phyloP scores from a whole-genome alignment of 768 basidiomycete genomes.

The Clitopilus passeckerianus region DNA sequence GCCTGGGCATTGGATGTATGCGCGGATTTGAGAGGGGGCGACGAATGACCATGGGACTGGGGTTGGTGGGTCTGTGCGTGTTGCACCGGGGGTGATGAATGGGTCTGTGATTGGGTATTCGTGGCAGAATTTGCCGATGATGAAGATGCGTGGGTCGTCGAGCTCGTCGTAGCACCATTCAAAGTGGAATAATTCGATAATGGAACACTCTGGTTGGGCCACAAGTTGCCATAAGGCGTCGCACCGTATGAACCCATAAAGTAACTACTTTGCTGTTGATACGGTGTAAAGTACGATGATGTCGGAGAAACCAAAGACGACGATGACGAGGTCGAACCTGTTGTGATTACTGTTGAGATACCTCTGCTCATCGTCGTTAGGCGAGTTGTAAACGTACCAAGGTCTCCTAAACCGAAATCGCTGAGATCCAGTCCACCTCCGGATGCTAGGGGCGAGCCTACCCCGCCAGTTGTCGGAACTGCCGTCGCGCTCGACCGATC shows the following conservation, averaged over 20 bases:
- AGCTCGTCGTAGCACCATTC: slow-evolving; percentile 64
- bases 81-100: slow-evolving; percentile 12
- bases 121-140: slow-evolving; percentile 12
- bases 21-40: slow-evolving; percentile 3
- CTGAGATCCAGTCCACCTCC: slow-evolving; percentile 29
- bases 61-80: slow-evolving; percentile 19
- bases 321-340: slow-evolving; percentile 27
- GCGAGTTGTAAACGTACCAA: background rate
- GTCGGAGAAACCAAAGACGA: slow-evolving; percentile 32
- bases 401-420: slow-evolving; percentile 27
- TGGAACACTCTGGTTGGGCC: slow-evolving; percentile 47
- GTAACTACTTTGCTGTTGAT: slow-evolving; percentile 35
- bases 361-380: background rate
- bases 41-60: slow-evolving; percentile 20
- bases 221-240: slow-evolving; percentile 46
- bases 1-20: background rate
- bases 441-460: slow-evolving; percentile 17
- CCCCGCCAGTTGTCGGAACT: slow-evolving; percentile 11
- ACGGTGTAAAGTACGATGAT: slow-evolving; percentile 34
- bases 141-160: slow-evolving; percentile 25
- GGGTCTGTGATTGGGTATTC: slow-evolving; percentile 16
- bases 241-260: slow-evolving; percentile 47
- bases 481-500: slow-evolving; percentile 25
- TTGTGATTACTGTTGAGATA: background rate
- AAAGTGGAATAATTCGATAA: slow-evolving; percentile 73